phyloP scores from a whole-genome alignment of 2,329 filamentous ascomycete species.

The Aspergillus floridensis region DNA sequence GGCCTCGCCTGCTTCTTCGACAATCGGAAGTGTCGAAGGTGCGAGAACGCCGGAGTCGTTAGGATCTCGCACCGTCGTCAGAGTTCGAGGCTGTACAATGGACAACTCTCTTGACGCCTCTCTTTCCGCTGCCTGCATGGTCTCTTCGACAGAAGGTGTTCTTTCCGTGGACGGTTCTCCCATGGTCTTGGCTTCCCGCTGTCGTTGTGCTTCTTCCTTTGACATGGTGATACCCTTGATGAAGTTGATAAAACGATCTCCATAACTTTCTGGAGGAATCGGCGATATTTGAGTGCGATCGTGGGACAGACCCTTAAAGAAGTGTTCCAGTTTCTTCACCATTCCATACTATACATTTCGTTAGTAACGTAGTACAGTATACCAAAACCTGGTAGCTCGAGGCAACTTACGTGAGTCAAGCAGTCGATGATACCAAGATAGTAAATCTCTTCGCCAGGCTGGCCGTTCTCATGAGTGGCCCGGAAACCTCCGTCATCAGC shows the following conservation, averaged over 20 bases:
- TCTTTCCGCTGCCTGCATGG: slow-evolving; percentile 61
- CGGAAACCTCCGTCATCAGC: slow-evolving; percentile 89
- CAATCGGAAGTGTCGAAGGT: slow-evolving; percentile 69
- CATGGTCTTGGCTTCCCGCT: slow-evolving; percentile 29
- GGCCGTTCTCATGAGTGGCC: slow-evolving; percentile 87
- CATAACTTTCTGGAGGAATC: slow-evolving; percentile 84
- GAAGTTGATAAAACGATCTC: slow-evolving; percentile 90
- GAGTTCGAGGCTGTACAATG: slow-evolving; percentile 60
- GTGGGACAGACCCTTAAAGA: slow-evolving; percentile 88
- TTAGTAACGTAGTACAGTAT: neutral
- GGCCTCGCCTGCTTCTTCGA: slow-evolving; percentile 83
- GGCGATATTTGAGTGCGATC: slow-evolving; percentile 88
- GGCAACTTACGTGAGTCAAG: slow-evolving; percentile 78
- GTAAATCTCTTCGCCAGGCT: slow-evolving; percentile 86
- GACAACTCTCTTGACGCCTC: slow-evolving; percentile 60
- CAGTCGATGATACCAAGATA: slow-evolving; percentile 99
- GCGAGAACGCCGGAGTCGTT: slow-evolving; percentile 55
- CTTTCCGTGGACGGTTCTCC: slow-evolving; percentile 30
- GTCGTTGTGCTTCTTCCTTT: slow-evolving; percentile 71
- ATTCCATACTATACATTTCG: slow-evolving; percentile 70
- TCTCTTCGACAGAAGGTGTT: slow-evolving; percentile 49
- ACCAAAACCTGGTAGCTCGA: neutral
- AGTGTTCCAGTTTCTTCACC: slow-evolving; percentile 91
- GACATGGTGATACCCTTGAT: slow-evolving; percentile 90
- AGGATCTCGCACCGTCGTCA: slow-evolving; percentile 58